These are phyloP conservation scores for Botrytis elliptica DNA, from an alignment of 2,329 filamentous ascomycete genomes.

Conservation along the genomic window DNA sequence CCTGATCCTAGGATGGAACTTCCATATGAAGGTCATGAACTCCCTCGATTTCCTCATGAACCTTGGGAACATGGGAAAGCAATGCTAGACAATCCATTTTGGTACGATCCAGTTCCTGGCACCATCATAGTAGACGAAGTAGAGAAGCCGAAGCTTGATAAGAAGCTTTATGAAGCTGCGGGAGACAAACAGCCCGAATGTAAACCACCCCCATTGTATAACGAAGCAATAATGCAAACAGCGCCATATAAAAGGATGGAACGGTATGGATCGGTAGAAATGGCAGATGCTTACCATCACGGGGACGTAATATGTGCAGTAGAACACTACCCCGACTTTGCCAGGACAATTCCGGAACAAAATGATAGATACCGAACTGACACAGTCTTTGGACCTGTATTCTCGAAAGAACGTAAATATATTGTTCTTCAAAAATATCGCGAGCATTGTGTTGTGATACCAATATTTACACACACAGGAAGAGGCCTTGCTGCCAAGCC, in stretches of 20 bases:
- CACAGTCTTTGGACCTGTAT: not conserved
- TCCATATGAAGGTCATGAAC: not conserved
- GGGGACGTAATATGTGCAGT: not conserved
- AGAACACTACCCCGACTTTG: not conserved
- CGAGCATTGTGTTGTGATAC: not conserved
- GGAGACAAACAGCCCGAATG: not conserved
- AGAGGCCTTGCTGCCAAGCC: not conserved
- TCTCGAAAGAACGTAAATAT: not conserved
- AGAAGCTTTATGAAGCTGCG: not conserved
- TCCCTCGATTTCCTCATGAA: not conserved
- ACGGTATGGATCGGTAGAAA: not conserved
- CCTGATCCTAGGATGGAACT: not conserved
- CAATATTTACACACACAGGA: conserved; percentile 5
- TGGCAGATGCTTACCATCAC: not conserved
- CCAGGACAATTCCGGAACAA: not conserved
- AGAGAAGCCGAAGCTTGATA: not conserved
- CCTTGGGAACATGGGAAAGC: not conserved
- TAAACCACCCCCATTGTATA: not conserved
- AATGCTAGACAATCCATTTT: not conserved
- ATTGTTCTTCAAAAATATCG: not conserved
- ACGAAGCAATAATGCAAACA: not conserved
- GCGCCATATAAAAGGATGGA: conserved; percentile 3
- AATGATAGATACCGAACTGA: not conserved
- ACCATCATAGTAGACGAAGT: not conserved
- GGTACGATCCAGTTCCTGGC: not conserved